A percentile compares a stretch with the other conserved stretches of the same genome.
phyloP scores from a whole-genome alignment of 441 rosid genomes.

The Eruca vesicaria region DNA sequence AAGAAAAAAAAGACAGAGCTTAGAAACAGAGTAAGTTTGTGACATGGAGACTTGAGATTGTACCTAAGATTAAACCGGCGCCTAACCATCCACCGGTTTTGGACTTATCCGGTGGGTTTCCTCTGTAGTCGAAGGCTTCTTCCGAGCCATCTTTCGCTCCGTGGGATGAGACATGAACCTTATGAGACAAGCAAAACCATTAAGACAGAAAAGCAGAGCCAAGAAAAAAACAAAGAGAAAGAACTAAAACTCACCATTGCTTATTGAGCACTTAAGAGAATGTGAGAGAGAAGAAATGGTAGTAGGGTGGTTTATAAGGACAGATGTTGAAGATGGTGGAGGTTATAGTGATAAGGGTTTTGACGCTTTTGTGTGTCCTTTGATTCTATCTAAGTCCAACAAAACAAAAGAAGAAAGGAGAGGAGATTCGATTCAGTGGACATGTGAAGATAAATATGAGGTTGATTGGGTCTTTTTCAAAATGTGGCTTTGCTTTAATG shows the following conservation, averaged over 20 bases:
- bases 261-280: not conserved
- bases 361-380: slow-evolving; percentile 24
- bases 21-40: not conserved
- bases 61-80: slow-evolving; percentile 85
- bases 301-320: slow-evolving; percentile 22
- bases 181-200: slow-evolving; percentile 13
- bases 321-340: slow-evolving; percentile 6
- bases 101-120: slow-evolving; percentile 70
- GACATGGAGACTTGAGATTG: not conserved
- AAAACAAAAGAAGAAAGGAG: slow-evolving; percentile 35
- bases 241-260: slow-evolving; percentile 25
- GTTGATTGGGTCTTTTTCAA: slow-evolving; percentile 17
- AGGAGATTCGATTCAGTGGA: slow-evolving; percentile 22
- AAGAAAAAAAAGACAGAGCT: slow-evolving; percentile 5
- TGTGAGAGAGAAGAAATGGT: slow-evolving; percentile 14
- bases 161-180: slow-evolving; percentile 58
- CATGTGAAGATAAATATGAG: slow-evolving; percentile 25
- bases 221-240: not conserved
- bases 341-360: slow-evolving; percentile 19
- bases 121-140: slow-evolving; percentile 49
- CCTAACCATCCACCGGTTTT: slow-evolving; percentile 91
- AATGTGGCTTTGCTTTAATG: slow-evolving; percentile 20
- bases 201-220: slow-evolving; percentile 3
- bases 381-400: slow-evolving; percentile 32
- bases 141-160: slow-evolving; percentile 48